A percentile compares a stretch with the other conserved stretches of the same genome.
phyloP scores from a whole-genome alignment of 2,329 filamentous ascomycete genomes.

The Monilinia aucupariae region DNA sequence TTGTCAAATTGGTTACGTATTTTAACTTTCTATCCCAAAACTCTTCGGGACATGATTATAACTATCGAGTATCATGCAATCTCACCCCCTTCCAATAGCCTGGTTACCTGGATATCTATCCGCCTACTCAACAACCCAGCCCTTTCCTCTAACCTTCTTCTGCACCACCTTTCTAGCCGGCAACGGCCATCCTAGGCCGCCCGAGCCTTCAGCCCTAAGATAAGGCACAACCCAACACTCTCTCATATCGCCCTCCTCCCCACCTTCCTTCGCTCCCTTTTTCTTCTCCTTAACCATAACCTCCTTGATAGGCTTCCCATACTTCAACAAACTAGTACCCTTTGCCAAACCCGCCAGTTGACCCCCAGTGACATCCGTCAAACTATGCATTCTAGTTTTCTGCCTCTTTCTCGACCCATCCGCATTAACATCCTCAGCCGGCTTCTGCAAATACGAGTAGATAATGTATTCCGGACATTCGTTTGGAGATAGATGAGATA shows the following conservation, averaged over 20 bases:
- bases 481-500: conserved; percentile 62
- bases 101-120: neutral
- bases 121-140: conserved; percentile 54
- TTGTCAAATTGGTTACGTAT: neutral
- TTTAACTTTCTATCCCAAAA: neutral
- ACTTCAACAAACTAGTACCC: conserved; percentile 75
- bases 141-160: conserved; percentile 63
- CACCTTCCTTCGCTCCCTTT: conserved; percentile 35
- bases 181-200: conserved; percentile 74
- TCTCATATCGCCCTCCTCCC: conserved; percentile 46
- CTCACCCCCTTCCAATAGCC: neutral
- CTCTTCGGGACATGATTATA: neutral
- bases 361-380: conserved; percentile 70
- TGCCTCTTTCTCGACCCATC: conserved; percentile 48
- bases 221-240: conserved; percentile 82
- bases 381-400: conserved; percentile 80
- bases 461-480: conserved; percentile 84
- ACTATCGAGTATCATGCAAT: neutral
- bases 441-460: conserved; percentile 77
- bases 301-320: conserved; percentile 90
- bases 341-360: conserved; percentile 76
- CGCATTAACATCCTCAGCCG: conserved; percentile 42
- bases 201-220: conserved; percentile 61
- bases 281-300: conserved; percentile 39
- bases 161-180: conserved; percentile 81